Conservation (phyloP, 495 filamentous ascomycete genomes). For the Bathelium albidoporum region DNA sequence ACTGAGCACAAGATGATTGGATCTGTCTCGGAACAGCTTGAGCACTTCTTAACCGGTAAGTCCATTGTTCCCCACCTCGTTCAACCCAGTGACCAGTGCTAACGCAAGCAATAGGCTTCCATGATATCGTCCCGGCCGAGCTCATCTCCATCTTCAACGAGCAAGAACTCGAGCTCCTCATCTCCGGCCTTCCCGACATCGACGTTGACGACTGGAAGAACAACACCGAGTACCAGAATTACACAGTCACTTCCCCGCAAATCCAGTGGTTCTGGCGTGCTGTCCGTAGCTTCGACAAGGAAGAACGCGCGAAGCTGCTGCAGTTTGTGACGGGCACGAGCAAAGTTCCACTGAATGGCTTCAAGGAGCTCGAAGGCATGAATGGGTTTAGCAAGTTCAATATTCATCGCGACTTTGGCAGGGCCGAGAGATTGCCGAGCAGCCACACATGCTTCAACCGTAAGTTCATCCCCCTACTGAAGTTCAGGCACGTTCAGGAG, state of each 20-base stretch:
- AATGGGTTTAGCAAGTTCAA: slow-evolving; percentile 98
- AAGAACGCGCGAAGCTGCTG: slow-evolving; percentile 92
- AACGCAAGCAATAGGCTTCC: slow-evolving; percentile 59
- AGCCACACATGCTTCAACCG: slow-evolving; percentile 99
- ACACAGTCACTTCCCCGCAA: slow-evolving; percentile 84
- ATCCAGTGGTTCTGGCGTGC: slow-evolving; percentile 99
- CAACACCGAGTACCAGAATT: slow-evolving; percentile 98
- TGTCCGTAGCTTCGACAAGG: slow-evolving; percentile 95
- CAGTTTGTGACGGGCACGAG: slow-evolving; percentile 98
- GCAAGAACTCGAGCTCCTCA: slow-evolving; percentile 92
- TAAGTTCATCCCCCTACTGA: slow-evolving; percentile 44
- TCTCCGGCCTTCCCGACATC: slow-evolving; percentile 94
- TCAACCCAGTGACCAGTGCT: slow-evolving; percentile 11
- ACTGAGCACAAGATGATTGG: slow-evolving; percentile 88
- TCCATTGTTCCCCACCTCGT: slow-evolving; percentile 1
- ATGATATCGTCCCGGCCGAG: slow-evolving; percentile 92
- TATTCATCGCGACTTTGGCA: slow-evolving; percentile 96
- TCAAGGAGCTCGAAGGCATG: slow-evolving; percentile 99
- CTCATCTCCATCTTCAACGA: slow-evolving; percentile 97
- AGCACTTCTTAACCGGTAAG: slow-evolving; percentile 86
- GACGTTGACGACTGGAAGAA: slow-evolving; percentile 99
- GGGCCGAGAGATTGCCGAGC: slow-evolving; percentile 90
- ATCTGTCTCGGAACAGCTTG: slow-evolving; percentile 87
- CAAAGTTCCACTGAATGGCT: slow-evolving; percentile 97
- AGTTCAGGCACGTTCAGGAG: neutral